Evolutionary conservation across 2,329 filamentous ascomycete species (phyloP), one percentile per base, ranked within the genome.

Genomic region (Trichophyton schoenleinii): DNA sequence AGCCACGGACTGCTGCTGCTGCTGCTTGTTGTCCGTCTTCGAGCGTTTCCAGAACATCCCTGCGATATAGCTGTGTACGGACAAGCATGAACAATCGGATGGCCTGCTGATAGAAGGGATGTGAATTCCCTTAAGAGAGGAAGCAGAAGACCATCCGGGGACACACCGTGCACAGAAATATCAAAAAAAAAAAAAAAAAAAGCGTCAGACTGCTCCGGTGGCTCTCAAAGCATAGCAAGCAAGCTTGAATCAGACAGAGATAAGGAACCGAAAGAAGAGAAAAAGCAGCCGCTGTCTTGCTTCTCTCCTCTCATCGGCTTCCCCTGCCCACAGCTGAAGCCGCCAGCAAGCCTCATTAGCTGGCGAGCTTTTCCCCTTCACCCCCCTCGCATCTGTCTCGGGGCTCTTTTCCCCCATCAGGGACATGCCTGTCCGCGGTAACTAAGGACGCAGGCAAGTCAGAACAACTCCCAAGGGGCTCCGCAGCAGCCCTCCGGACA

Each of bases 1-100:
- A 58, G 60, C 52, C 42, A 60, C 62, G 2, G 52, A n/a, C 46
- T 58, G 28, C 25, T 57, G 34, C 34, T 36, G 34, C 34, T 38
- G 6, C 31, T 34, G 31, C 31, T 34, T 34, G 36, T 25, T 22
- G 38, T 44, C 59, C 13, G 28, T 48, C 46, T 59, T 42, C 59
- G 59, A 59, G 42, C 63, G 60, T 61, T 55, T 42, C 63, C 63
- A 64, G 42, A 64, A 64, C 63, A 64, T 64, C 63, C 63, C 61
- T 64, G 63, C 58, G 44, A n/a, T 62, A 59, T 42, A 41, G 38
- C 36, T 49, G 42, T 59, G 22, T 53, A 53, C 25, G 11, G 49
- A 7, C 49, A 53, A 25, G 49, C 49, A 31, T 53, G 49, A n/a
- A 53, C 49, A 31, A 53, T 15, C 7, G 44, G 20, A 13, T 11